phyloP scores from a whole-genome alignment of 352 stramenopile species.

The Phytopythium kandeliae region DNA sequence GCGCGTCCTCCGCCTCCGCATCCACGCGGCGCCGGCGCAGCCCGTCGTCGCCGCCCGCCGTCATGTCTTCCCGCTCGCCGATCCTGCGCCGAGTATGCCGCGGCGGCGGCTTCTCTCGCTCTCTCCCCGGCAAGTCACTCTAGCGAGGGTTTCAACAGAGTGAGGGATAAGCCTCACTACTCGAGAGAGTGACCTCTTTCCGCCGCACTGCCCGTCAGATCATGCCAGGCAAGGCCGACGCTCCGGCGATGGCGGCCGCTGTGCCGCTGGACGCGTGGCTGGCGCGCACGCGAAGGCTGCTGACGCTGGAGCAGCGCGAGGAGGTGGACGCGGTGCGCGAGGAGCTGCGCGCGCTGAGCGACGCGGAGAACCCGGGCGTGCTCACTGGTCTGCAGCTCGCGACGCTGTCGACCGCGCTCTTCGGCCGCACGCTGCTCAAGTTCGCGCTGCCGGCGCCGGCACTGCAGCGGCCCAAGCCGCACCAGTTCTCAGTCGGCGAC shows the following conservation, averaged over 20 bases:
- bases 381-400: constrained; percentile 39
- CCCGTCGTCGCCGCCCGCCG: constrained; percentile 13
- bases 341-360: constrained; percentile 45
- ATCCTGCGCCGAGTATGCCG: neutral
- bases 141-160: neutral
- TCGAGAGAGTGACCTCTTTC: neutral
- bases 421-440: constrained; percentile 57
- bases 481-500: constrained; percentile 82
- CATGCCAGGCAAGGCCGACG: neutral
- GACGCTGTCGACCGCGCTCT: constrained; percentile 48
- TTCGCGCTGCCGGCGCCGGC: constrained; percentile 39
- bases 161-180: neutral
- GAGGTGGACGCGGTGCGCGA: constrained; percentile 49
- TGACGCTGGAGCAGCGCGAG: constrained; percentile 59
- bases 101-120: neutral
- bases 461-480: constrained; percentile 46
- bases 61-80: too few relatives aligned
- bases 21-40: constrained; percentile 31
- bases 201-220: neutral
- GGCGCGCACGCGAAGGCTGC: constrained; percentile 28
- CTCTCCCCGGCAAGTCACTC: neutral
- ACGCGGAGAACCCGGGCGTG: constrained; percentile 65
- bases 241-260: constrained; percentile 5
- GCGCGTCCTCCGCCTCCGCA: neutral
- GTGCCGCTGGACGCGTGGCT: constrained; percentile 57